These are phyloP conservation scores for Paraglomus occultum DNA, from an alignment of 192 early-diverging fungal species.

Conservation along the genomic window DNA sequence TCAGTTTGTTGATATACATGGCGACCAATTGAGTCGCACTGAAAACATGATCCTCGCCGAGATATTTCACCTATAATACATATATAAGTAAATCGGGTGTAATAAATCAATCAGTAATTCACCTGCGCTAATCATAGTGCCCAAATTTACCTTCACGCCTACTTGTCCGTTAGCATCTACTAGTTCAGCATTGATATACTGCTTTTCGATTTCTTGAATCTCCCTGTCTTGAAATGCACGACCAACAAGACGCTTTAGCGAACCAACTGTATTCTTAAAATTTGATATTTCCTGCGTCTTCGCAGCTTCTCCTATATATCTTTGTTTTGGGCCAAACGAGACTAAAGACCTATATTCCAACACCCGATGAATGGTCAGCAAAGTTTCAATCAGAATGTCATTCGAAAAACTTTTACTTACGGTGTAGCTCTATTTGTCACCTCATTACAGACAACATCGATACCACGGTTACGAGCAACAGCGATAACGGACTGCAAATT, in stretches of 20 bases:
- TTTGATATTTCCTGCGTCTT: conserved; percentile 96
- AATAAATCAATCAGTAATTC: background rate
- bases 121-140: too few species aligned
- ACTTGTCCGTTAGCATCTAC: conserved; percentile 81
- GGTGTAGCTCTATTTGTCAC: conserved; percentile 95
- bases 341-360: conserved; percentile 68
- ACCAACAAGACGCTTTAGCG: conserved; percentile 90
- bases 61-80: conserved; percentile 66
- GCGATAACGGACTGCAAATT: conserved; percentile 96
- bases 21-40: conserved; percentile 86
- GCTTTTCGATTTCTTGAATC: conserved; percentile 76
- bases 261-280: conserved; percentile 92
- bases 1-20: conserved; percentile 94
- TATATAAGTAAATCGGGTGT: background rate
- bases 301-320: conserved; percentile 92
- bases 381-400: background rate
- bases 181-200: conserved; percentile 80
- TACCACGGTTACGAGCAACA: conserved; percentile 96
- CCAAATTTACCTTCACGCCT: conserved; percentile 60
- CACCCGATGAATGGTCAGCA: background rate
- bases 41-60: conserved; percentile 72
- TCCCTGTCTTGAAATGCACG: conserved; percentile 85
- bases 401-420: conserved; percentile 50
- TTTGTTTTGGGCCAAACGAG: conserved; percentile 93
- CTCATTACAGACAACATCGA: conserved; percentile 97